phyloP scores from a whole-genome alignment of 139 green algal genomes.

The Closterium sp. region DNA sequence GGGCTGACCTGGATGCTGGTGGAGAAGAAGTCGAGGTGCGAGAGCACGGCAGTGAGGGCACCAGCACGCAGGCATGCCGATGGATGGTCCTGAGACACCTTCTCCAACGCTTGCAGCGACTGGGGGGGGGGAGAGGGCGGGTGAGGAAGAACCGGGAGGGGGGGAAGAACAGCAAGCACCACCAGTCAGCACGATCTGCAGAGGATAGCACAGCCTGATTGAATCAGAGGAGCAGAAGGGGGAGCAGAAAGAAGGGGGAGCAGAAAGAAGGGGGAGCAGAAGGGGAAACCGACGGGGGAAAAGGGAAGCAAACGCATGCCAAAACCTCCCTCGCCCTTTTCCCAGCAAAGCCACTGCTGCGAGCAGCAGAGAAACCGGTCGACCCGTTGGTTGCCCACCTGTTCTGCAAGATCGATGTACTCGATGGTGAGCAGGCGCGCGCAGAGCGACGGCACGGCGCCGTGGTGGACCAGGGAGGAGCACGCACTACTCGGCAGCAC shows the following conservation, averaged over 20 bases:
- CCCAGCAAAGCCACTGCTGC: too few species aligned
- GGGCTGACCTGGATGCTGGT: slow-evolving; percentile 83
- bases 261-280: too few species aligned
- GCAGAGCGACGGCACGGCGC: slow-evolving; percentile 79
- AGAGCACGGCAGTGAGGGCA: slow-evolving; percentile 81
- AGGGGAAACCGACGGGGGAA: too few species aligned
- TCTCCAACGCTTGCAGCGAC: slow-evolving; percentile 82
- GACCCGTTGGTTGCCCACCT: slow-evolving; percentile 53
- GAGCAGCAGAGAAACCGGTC: too few species aligned
- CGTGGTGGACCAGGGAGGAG: slow-evolving; percentile 80
- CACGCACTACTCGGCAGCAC: slow-evolving; percentile 67
- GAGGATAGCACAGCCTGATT: too few species aligned
- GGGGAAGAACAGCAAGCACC: too few species aligned
- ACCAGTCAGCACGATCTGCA: too few species aligned
- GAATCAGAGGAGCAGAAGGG: too few species aligned
- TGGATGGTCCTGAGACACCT: slow-evolving; percentile 87
- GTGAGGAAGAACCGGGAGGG: too few species aligned
- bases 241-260: too few species aligned
- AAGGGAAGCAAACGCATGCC: too few species aligned
- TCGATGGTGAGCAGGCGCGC: slow-evolving; percentile 87
- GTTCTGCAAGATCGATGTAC: slow-evolving; percentile 97
- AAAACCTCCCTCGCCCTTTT: too few species aligned
- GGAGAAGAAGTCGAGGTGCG: slow-evolving; percentile 95
- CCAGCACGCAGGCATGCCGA: slow-evolving; percentile 67
- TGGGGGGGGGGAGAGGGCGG: neutral